These are phyloP conservation scores for Pseudisothecium myosuroides DNA, from an alignment of 225 moss, liverwort and hornwort species.

Conservation along the genomic window DNA sequence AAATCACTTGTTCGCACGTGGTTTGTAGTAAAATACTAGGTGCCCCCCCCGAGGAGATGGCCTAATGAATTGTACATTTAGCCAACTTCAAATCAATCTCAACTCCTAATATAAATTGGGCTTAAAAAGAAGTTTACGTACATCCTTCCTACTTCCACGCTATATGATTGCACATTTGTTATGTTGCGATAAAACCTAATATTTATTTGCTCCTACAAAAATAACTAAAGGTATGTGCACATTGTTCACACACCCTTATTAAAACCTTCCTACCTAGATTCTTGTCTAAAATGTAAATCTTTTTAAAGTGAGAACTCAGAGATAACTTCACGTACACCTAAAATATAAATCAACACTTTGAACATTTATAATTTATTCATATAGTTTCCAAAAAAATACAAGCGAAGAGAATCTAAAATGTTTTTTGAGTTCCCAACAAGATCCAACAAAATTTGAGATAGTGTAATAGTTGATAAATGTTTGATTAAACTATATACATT, in stretches of 20 bases:
- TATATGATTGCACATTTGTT: neutral
- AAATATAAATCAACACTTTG: neutral
- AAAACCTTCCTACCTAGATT: neutral
- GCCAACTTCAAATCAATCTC: neutral
- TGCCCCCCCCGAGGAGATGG: too few relatives aligned
- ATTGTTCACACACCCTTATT: neutral
- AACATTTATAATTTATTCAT: neutral
- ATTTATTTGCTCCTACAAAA: neutral
- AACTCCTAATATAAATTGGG: accelerated
- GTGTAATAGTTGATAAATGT: neutral
- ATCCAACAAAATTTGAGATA: neutral
- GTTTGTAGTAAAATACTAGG: too few relatives aligned
- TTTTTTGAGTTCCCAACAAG: too few relatives aligned
- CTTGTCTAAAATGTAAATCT: neutral
- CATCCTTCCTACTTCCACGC: neutral
- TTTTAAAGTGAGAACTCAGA: neutral
- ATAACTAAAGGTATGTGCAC: neutral
- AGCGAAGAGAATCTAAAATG: neutral
- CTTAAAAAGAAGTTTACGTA: too few relatives aligned
- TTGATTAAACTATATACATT: neutral
- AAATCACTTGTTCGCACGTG: too few relatives aligned
- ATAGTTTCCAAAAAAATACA: neutral
- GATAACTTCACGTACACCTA: too few relatives aligned
- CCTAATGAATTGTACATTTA: neutral
- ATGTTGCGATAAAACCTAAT: accelerated